Base-by-base conservation (phyloP, 164 flowering plant species). In the Vitis rupestris region DNA sequence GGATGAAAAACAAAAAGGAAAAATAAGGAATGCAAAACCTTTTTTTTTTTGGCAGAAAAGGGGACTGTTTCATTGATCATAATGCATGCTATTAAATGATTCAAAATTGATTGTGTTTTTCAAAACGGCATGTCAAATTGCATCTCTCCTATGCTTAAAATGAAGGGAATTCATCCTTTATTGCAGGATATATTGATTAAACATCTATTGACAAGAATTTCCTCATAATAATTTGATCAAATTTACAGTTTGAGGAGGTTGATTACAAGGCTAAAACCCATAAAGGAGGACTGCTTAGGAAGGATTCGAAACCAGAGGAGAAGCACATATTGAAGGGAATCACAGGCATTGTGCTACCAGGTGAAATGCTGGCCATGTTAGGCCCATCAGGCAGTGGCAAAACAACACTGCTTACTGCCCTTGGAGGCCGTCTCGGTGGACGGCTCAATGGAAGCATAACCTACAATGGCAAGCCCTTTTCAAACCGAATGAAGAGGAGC, bases 371-470 rank as follows among this genome's bases (percentile, higher is more conserved):
- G 13, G 97, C 96, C 49, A 84, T 90, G 89, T 54, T 90, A 12
- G 98, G 98, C 19, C 98, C 98, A 1, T 93, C 98, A 0, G 98
- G 98, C 52, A 83, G 94, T 23, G 98, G 98, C 71, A 93, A 93
- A 81, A 90, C 98, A 6, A 90, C 97, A 3, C 82, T 89, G 2
- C 70, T 93, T 0, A 87, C 93, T 0, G 97, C 93, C 9, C 70
- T 93, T 1, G 94, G 90, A 0, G 97, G 97, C 10, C 78, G 90
- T 0, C 86, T 86, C 1, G 75, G 77, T 4, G 86, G 86, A 0
- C n/a, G 54, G 6, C 83, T 87, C 1, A 11, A 17, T 0, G 98
- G 98, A 27, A 61, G 16, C 68, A 82, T 90, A 63, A 80, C 87
- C 49, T 92, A 85, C 87, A 92, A 90, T 29, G 85, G 76, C 48